These are phyloP conservation scores for Plectranthus barbatus DNA, from an alignment of 257 asterid species.

Conservation along the genomic window DNA sequence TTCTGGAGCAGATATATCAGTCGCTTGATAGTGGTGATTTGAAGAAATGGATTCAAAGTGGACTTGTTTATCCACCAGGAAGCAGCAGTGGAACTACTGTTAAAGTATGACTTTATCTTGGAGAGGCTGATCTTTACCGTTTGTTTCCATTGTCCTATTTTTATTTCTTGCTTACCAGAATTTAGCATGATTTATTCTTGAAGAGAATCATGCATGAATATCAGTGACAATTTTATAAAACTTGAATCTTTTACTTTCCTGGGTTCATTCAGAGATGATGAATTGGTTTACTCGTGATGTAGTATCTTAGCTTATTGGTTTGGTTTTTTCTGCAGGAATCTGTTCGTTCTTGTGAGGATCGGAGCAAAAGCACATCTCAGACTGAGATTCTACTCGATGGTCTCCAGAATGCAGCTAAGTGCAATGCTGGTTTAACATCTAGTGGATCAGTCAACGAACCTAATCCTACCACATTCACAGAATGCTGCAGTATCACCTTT, in stretches of 20 bases:
- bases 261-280: not conserved
- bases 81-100: constrained; percentile 30
- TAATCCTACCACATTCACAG: constrained; percentile 27
- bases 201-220: not conserved
- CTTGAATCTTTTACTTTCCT: not conserved
- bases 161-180: not conserved
- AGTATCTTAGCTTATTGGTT: not conserved
- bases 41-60: constrained; percentile 37
- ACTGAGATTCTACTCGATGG: constrained; percentile 11
- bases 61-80: constrained; percentile 34
- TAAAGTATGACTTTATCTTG: constrained; percentile 41
- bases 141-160: not conserved
- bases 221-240: not conserved
- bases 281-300: not conserved
- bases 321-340: constrained; percentile 5
- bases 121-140: constrained; percentile 5
- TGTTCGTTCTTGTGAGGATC: constrained; percentile 5
- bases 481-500: constrained; percentile 40
- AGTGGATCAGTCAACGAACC: constrained; percentile 12
- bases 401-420: constrained; percentile 7
- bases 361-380: constrained; percentile 10
- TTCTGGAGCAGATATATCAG: constrained; percentile 51
- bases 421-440: constrained; percentile 5
- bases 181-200: not conserved
- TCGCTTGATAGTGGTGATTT: constrained; percentile 46